Percentiles rank a stretch among this genome's conserved stretches.
Evolutionary conservation across 2,329 filamentous ascomycete genomes (phyloP).

Genomic region (Talaromyces sp.): DNA sequence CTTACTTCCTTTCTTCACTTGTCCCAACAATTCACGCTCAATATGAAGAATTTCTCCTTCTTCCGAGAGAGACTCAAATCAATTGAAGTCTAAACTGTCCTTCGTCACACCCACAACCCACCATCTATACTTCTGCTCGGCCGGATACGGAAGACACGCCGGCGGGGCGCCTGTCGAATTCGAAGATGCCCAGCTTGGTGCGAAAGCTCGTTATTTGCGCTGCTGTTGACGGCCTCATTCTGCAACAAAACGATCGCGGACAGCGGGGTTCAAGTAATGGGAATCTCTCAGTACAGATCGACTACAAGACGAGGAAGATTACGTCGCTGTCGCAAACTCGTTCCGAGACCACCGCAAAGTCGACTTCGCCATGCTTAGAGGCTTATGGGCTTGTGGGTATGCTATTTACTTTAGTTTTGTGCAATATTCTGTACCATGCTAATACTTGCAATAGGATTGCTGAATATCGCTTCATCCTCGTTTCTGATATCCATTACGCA

Average conservation of each 20-base stretch:
- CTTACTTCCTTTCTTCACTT: neutral
- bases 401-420: neutral
- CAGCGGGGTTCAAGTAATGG: slow-evolving; percentile 25
- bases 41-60: neutral
- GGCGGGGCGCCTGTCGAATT: neutral
- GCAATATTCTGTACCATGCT: neutral
- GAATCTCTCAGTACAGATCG: slow-evolving; percentile 62
- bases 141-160: neutral
- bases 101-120: neutral
- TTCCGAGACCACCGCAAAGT: slow-evolving; percentile 29
- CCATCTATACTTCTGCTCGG: neutral
- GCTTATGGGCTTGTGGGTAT: slow-evolving; percentile 59
- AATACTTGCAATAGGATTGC: slow-evolving; percentile 60
- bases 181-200: slow-evolving; percentile 69
- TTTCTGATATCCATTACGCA: slow-evolving; percentile 86
- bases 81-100: neutral
- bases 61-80: neutral
- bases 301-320: slow-evolving; percentile 62
- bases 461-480: slow-evolving; percentile 75
- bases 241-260: slow-evolving; percentile 64
- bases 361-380: slow-evolving; percentile 44
- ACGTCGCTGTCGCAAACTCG: slow-evolving; percentile 43
- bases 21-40: neutral
- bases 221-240: slow-evolving; percentile 75
- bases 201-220: slow-evolving; percentile 80